phyloP scores from a whole-genome alignment of 768 basidiomycete genomes.

The Lentinus brumalis region DNA sequence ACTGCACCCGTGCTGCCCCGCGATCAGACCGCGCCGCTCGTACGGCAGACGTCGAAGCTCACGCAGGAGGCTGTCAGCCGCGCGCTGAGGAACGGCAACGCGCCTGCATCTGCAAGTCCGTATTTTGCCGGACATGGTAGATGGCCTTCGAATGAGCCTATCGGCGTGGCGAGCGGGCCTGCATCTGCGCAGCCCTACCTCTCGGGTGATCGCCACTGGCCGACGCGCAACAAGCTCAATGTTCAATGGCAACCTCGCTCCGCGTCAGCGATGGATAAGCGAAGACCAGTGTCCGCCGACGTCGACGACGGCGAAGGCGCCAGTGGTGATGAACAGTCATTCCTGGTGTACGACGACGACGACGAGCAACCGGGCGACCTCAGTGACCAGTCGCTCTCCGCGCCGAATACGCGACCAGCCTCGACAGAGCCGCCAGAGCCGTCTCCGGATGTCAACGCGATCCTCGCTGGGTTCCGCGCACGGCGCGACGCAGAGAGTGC shows the following conservation, averaged over 20 bases:
- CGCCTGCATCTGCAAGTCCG: slow-evolving; percentile 14
- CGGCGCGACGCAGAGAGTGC: slow-evolving; percentile 1
- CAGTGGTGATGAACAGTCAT: slow-evolving; percentile 10
- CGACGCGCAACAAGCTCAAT: slow-evolving; percentile 11
- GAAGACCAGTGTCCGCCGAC: not conserved
- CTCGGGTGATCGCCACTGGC: not conserved
- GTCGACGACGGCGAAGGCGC: not conserved
- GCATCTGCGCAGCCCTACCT: slow-evolving; percentile 6
- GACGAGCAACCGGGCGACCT: slow-evolving; percentile 15
- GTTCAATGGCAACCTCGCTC: slow-evolving; percentile 29
- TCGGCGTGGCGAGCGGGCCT: not conserved
- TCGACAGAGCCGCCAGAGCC: slow-evolving; percentile 13
- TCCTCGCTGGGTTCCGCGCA: slow-evolving; percentile 13
- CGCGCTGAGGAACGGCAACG: not conserved
- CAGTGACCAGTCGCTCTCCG: not conserved
- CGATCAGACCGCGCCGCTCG: slow-evolving; percentile 21
- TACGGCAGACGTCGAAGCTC: slow-evolving; percentile 24
- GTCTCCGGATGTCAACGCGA: slow-evolving; percentile 15
- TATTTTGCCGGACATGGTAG: slow-evolving; percentile 17
- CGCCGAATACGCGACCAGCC: slow-evolving; percentile 8
- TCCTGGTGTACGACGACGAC: slow-evolving; percentile 21
- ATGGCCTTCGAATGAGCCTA: slow-evolving; percentile 14
- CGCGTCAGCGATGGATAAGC: slow-evolving; percentile 20
- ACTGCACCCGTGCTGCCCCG: slow-evolving; percentile 31
- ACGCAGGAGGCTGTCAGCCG: slow-evolving; percentile 15